Base-by-base conservation (phyloP, 495 filamentous ascomycete genomes). In the Penicillium tannophilum region DNA sequence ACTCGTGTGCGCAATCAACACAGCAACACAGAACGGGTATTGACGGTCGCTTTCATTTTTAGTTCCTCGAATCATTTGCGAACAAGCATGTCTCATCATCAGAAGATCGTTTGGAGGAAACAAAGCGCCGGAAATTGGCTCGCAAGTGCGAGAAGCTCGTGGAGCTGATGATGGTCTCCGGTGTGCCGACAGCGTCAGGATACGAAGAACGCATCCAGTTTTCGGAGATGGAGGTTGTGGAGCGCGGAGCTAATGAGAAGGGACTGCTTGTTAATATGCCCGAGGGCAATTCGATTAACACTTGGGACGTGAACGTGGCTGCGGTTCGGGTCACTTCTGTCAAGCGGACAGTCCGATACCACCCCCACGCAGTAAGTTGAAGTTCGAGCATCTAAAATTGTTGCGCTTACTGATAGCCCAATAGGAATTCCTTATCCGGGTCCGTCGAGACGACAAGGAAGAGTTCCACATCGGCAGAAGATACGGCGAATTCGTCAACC, bases 81-180 rank as follows among this genome's bases (percentile, higher is more conserved):
- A 93, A 90, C 67, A 98, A 97, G 71, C 88, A 92, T 70, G 96
- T 98, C 43, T 97, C 93, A 1, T 96, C 92, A 11, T 97, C 93
- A 19, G 94, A 98, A 70, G 94, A 98, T 66, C 84, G 94, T 9
- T 74, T 97, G 48, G 94, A 98, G 71, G 91, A 97, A 72, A 98
- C 95, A 3, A 98, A 98, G 82, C 82, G 94, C 44, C 82, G 86
- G 67, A 98, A 98, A 75, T 75, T 98, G 53, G 93, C 95, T 0
- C 76, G 88, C 54, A 98, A 98, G 82, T 90, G 90, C 30, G 87
- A 92, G 69, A 98, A 98, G 79, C 75, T 98, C 52, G 89, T 98
- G 30, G 94, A 98, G 76, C 78, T 98, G 57, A 98, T 98, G 94
- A 97, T 98, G 92, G 95, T 98, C 17, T 97, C 92, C 4, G 94